Base-by-base conservation (phyloP, 1,139 yeast species). In the Scheffersomyces cryptocercus region DNA sequence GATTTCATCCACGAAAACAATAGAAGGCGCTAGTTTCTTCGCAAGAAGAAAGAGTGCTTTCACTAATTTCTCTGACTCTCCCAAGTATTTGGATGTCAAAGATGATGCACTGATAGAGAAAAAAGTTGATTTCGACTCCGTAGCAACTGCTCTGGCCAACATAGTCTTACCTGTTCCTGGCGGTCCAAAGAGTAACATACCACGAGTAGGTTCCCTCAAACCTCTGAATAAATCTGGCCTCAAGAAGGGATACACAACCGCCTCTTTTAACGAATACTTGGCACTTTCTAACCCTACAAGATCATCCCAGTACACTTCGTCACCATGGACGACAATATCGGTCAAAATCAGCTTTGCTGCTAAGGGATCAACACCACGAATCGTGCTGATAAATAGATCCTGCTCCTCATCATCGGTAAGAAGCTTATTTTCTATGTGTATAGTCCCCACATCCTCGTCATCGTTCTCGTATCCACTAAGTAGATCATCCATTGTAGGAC, bases 111-210 rank as follows among this genome's bases (percentile, higher is more conserved):
- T 85, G 31, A 93, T 91, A 34, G 95, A 84, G 63, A 93, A 93
- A 63, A 93, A 93, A 0, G 98, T 93, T 1, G 97, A 89, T 50
- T 87, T 86, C 11, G 97, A 88, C 66, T 93, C 98, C 0, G 97
- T 91, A 0, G 99, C 99, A 7, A 93, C 98, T 0, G 99, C 98
- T 52, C 97, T 74, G 0, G 98, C 98, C 55, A 93, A 75, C 97
- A 93, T 93, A 0, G 99, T 93, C 56, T 93, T 93, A 50, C 99
- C 99, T 0, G 99, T 93, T 14, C 99, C 99, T 0, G 99, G 99
- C 1, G 99, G 99, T 0, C 99, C 99, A 70, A 93, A 93, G 29
- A 93, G 68, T 26, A 93, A 70, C 97, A 93, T 91, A 7, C 99
- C 99, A 51, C 97, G 72, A 0, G 96, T 96, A 1, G 99, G 99